Conservation (phyloP, 176 grass and related monocot genomes). For the Aegilops speltoides region DNA sequence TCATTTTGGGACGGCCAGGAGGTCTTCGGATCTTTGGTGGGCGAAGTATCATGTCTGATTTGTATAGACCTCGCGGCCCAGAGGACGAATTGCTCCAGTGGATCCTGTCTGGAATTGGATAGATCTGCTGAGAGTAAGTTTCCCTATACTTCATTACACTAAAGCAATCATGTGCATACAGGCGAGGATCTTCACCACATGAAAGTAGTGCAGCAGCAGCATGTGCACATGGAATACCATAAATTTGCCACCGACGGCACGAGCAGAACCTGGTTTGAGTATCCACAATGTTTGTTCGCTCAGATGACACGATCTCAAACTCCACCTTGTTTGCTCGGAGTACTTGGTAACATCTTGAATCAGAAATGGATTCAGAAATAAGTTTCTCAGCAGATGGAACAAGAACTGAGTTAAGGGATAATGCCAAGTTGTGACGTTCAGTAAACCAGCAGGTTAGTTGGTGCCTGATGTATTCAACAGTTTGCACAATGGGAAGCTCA, state of each 20-base stretch:
- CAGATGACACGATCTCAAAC: constrained; percentile 95
- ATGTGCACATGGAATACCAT: constrained; percentile 93
- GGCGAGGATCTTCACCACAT: constrained; percentile 78
- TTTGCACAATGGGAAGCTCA: constrained; percentile 93
- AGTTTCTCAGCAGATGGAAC: constrained; percentile 88
- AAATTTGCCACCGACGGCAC: constrained; percentile 90
- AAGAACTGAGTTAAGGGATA: constrained; percentile 75
- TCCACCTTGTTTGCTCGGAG: constrained; percentile 98
- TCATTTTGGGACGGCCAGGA: constrained; percentile 96
- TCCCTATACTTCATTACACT: constrained; percentile 76
- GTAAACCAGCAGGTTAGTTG: constrained; percentile 78
- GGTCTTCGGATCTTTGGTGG: constrained; percentile 81
- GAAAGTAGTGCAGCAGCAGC: constrained; percentile 86
- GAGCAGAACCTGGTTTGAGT: constrained; percentile 79
- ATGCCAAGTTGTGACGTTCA: constrained; percentile 64
- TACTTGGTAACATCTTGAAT: constrained; percentile 93
- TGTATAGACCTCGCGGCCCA: constrained; percentile 40
- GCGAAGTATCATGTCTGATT: constrained; percentile 57
- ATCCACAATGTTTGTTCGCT: constrained; percentile 97
- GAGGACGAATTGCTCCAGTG: constrained; percentile 54
- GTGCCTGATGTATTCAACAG: constrained; percentile 79
- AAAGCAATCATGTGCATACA: constrained; percentile 84
- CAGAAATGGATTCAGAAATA: constrained; percentile 79
- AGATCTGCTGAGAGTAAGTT: constrained; percentile 75
- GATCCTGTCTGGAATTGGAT: constrained; percentile 68